Percentiles rank a stretch among this genome's conserved stretches.
phyloP scores from a whole-genome alignment of 2,329 filamentous ascomycete genomes.

The Gyromitra esculenta region DNA sequence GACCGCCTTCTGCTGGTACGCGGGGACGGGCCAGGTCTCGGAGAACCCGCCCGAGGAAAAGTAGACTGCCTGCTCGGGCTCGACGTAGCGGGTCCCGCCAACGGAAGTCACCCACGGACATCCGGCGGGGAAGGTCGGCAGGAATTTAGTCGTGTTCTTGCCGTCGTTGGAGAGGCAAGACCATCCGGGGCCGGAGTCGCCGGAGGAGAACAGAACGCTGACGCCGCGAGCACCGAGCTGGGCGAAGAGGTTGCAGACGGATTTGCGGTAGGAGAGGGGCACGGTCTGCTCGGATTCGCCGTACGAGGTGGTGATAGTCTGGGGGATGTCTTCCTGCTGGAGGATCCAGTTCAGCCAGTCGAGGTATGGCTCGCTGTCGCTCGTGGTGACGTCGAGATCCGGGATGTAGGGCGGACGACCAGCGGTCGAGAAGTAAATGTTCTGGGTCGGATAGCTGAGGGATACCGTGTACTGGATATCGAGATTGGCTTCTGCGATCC shows the following conservation, averaged over 20 bases:
- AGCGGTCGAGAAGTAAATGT: constrained; percentile 68
- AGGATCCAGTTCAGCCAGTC: constrained; percentile 71
- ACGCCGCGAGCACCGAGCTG: constrained; percentile 75
- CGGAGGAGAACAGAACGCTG: constrained; percentile 71
- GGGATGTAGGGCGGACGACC: constrained; percentile 67
- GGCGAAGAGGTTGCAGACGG: constrained; percentile 72
- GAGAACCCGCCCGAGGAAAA: constrained; percentile 65
- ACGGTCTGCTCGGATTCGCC: constrained; percentile 74
- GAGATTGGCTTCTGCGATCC: constrained; percentile 68
- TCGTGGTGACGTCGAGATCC: constrained; percentile 61
- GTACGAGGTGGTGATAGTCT: constrained; percentile 73
- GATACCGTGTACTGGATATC: constrained; percentile 69
- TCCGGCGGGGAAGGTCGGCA: constrained; percentile 71
- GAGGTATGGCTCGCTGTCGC: constrained; percentile 75
- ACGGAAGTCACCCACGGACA: constrained; percentile 76
- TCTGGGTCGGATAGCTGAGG: constrained; percentile 67
- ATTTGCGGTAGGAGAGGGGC: constrained; percentile 69
- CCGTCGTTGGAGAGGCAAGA: constrained; percentile 71
- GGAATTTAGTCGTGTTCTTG: constrained; percentile 66
- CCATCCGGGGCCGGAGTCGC: constrained; percentile 69
- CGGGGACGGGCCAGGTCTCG: constrained; percentile 64
- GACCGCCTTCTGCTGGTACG: constrained; percentile 64
- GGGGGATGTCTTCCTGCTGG: constrained; percentile 65
- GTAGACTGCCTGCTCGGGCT: constrained; percentile 65
- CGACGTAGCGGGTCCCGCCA: constrained; percentile 68